A percentile compares a stretch with the other conserved stretches of the same genome.
Conservation (phyloP, 768 basidiomycete species). For the Stropharia rugosoannulata region DNA sequence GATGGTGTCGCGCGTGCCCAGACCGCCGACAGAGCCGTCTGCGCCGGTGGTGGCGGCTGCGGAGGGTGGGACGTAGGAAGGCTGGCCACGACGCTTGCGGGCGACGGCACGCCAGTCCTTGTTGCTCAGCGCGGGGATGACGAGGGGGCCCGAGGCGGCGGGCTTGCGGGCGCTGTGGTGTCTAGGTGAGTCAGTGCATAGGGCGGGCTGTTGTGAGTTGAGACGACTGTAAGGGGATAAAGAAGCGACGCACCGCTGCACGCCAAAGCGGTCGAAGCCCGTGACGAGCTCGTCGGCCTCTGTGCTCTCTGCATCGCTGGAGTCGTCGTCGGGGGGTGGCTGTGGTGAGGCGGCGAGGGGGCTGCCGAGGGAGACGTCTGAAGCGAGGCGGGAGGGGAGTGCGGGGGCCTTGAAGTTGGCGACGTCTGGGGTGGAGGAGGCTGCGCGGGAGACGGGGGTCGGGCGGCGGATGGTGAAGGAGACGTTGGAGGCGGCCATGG, state of each 20-base stretch:
- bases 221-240: constrained; percentile 41
- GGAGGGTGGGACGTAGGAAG: constrained; percentile 66
- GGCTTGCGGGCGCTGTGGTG: constrained; percentile 36
- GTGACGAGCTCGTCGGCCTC: constrained; percentile 68
- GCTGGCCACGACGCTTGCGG: constrained; percentile 54
- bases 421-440: constrained; percentile 63
- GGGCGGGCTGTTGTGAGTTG: constrained; percentile 69
- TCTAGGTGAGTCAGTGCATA: no score
- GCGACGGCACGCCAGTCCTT: constrained; percentile 88
- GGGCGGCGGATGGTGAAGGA: constrained; percentile 89
- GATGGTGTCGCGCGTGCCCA: constrained; percentile 72
- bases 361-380: constrained; percentile 40
- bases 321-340: constrained; percentile 31
- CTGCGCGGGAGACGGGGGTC: constrained; percentile 60
- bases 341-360: constrained; percentile 50
- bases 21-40: constrained; percentile 76
- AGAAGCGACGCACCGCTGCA: constrained; percentile 77
- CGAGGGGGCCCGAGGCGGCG: constrained; percentile 56
- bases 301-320: constrained; percentile 60
- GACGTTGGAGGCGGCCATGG: constrained; percentile 39
- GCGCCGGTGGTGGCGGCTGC: constrained; percentile 53
- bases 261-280: constrained; percentile 69
- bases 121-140: constrained; percentile 86
- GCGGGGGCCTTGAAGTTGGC: constrained; percentile 55
- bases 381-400: constrained; percentile 56